Base-by-base conservation (phyloP, 495 filamentous ascomycete genomes). In the Schizothecium vesticola region DNA sequence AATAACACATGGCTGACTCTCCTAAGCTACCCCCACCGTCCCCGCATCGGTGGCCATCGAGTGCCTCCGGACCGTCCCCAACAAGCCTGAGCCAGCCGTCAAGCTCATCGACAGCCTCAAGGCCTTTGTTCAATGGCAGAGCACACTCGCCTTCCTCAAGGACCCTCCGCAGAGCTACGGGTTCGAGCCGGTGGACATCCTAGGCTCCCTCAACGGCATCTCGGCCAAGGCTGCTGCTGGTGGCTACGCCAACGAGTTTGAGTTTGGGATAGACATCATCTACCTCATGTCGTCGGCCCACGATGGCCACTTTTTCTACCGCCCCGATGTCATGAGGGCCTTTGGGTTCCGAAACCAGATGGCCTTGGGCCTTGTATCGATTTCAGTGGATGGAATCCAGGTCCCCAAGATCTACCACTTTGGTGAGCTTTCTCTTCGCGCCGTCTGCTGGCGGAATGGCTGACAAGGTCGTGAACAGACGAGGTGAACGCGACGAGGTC, bases 251-350 rank as follows among this genome's bases (percentile, higher is more conserved):
- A 84, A 76, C 60, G 84, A 87, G 68, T 86, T 80, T 65, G 81
- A 86, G 6, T 85, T 86, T 69, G 83, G 85, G 25, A 58, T 80
- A 10, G 80, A 81, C 10, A 74, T 86, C 19, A 69, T 71, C 25
- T 64, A 74, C 9, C 73, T 83, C 6, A 70, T 85, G n/a, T 57
- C 62, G 8, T 77, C 79, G 0, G 83, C 84, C 1, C 77, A 86
- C 65, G 84, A 87, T 70, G 82, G 83, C 3, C 85, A 87, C 64
- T 78, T 87, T 51, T 58, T 56, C 0, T 77, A 70, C 63, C 21
- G 59, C 23, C 59, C 69, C 6, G 75, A 78, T 61, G 65, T 76
- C 43, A 75, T 80, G 64, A 74, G 72, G 64, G 70, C 58, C 4
- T 78, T 77, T 63, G 62, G 28, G 4, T 76, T 78, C 55, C 9